Base-by-base conservation (phyloP, 371 early-diverging fungal species). In the Quaeritorhiza haematococci region DNA sequence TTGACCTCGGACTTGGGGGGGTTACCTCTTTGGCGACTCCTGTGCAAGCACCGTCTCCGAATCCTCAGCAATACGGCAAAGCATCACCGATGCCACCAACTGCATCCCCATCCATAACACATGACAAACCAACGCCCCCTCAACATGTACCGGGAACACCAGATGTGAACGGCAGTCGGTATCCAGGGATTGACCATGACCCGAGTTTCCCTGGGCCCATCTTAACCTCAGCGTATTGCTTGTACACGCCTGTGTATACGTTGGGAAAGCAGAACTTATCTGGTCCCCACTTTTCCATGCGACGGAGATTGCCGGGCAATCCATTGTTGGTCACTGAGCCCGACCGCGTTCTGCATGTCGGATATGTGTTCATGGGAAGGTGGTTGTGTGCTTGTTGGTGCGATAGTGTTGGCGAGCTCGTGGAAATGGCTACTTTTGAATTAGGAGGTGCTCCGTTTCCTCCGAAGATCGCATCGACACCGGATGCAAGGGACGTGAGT, bases 321-420 rank as follows among this genome's bases (percentile, higher is more conserved):
- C 19, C 38, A 13, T 28, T 50, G 30, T 21, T 21, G 10, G 32
- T 28, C 19, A 21, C 28, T 7, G 50, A 50, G n/a, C n/a, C 32
- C 7, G 50, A 50, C 19, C 50, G 50, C 17, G 29, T 50, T 30
- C 21, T 50, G 32, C 50, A 50, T 50, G 30, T 50, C 8, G 50
- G 23, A 8, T 27, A 27, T 19, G 50, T 13, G 29, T 33, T 30
- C 30, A 32, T 13, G 17, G 10, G 27, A 6, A 15, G 29, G 19
- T 50, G 50, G 50, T 27, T 28, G 17, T 32, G 50, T 50, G 50
- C 34, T 10, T 13, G 27, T 27, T 50, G 50, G 50, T 50, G 50
- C 30, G 50, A 50, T 27, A n/a, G 28, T 17, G 21, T 28, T 50
- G 50, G 50, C 17, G 50, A 50, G 29, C 13, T 50, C 19, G 50